Percentiles rank a stretch among this genome's conserved stretches.
phyloP scores from a whole-genome alignment of 495 filamentous ascomycete species.

The Cairneyella variabilis region DNA sequence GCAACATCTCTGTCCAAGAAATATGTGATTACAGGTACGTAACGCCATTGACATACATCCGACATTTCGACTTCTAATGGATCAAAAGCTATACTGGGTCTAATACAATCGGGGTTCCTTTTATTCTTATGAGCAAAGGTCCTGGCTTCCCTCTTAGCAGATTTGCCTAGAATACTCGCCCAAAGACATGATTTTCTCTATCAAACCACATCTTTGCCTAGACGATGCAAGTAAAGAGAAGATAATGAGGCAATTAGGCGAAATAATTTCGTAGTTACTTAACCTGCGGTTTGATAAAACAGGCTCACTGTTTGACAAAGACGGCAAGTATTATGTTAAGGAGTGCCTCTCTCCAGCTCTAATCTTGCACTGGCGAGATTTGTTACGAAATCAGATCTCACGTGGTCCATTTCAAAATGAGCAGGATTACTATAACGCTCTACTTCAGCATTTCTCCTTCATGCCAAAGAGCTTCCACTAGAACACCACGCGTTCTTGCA shows the following conservation, averaged over 20 bases:
- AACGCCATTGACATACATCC: neutral
- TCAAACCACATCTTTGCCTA: conserved; percentile 6
- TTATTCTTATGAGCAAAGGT: neutral
- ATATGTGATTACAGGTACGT: conserved; percentile 12
- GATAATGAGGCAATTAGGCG: conserved; percentile 23
- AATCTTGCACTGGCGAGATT: neutral
- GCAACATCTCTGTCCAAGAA: conserved; percentile 9
- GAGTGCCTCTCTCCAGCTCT: conserved; percentile 9
- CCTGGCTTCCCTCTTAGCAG: conserved; percentile 4
- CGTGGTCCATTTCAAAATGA: conserved; percentile 14
- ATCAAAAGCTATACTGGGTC: neutral
- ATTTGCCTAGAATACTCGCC: conserved; percentile 9
- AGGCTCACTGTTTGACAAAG: conserved; percentile 20
- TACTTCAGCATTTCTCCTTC: conserved; percentile 10
- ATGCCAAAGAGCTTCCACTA: conserved; percentile 13
- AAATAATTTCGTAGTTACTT: conserved; percentile 12
- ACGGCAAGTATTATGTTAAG: conserved; percentile 12
- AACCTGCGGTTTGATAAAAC: conserved; percentile 18
- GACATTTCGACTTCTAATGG: neutral
- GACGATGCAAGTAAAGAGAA: conserved; percentile 15
- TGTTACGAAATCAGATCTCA: neutral
- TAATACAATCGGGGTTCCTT: conserved; percentile 3
- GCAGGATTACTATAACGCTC: conserved; percentile 12
- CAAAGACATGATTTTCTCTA: neutral
- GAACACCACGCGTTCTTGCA: conserved; percentile 16